Evolutionary conservation across 371 early-diverging fungal species (phyloP).

Genomic region (Zopfochytrium polystomum): DNA sequence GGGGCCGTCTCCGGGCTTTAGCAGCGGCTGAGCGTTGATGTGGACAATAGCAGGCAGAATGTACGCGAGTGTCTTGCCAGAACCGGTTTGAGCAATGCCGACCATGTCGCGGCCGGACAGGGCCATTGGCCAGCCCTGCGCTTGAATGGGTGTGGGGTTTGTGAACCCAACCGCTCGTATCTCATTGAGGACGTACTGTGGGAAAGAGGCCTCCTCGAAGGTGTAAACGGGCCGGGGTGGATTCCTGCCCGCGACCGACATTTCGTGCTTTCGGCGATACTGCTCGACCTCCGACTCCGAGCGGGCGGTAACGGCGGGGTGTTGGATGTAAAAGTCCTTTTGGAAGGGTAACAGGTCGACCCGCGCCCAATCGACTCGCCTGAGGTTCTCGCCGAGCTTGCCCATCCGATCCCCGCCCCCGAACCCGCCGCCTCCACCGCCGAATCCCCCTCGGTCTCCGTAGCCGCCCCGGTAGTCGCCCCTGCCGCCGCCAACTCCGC

Average conservation of each 20-base stretch:
- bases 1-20: too few relatives aligned
- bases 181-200: slow-evolving; percentile 73
- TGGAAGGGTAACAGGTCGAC: slow-evolving; percentile 72
- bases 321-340: slow-evolving; percentile 85
- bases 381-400: slow-evolving; percentile 60
- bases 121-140: too few relatives aligned
- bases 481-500: slow-evolving; percentile 32
- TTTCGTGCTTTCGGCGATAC: too few relatives aligned
- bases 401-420: slow-evolving; percentile 37
- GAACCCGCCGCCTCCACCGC: slow-evolving; percentile 42
- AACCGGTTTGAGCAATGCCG: slow-evolving; percentile 94
- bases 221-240: slow-evolving; percentile 58
- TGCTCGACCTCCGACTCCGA: slow-evolving; percentile 43
- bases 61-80: too few relatives aligned
- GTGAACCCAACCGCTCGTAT: slow-evolving; percentile 81
- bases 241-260: slow-evolving; percentile 53
- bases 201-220: too few relatives aligned
- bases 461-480: slow-evolving; percentile 26
- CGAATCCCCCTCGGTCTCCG: slow-evolving; percentile 27
- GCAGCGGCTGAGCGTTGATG: too few relatives aligned
- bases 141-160: slow-evolving; percentile 85
- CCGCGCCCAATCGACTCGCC: slow-evolving; percentile 69
- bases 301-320: slow-evolving; percentile 43
- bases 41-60: too few relatives aligned
- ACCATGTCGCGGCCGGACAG: slow-evolving; percentile 85